Conservation (phyloP, 176 grass and related monocot genomes). For the Oryza glaberrima region DNA sequence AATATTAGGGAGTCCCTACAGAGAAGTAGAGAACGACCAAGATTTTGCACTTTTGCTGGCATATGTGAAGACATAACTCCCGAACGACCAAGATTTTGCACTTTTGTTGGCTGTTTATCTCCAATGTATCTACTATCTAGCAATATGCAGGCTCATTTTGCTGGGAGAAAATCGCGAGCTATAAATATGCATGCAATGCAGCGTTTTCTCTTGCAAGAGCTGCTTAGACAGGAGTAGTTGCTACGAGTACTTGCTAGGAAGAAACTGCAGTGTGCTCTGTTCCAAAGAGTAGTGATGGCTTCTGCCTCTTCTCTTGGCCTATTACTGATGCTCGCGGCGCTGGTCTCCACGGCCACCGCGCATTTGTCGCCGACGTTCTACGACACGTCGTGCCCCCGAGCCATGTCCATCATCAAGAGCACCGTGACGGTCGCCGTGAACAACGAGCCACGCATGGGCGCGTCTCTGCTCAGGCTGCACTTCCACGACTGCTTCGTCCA, state of each 20-base stretch:
- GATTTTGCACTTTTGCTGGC: not conserved
- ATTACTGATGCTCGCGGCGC: constrained; percentile 8
- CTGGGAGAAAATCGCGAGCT: not conserved
- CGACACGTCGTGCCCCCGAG: constrained; percentile 52
- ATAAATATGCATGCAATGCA: constrained; percentile 34
- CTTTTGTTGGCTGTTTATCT: not conserved
- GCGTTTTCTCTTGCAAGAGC: not conserved
- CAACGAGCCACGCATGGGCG: constrained; percentile 55
- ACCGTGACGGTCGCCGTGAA: constrained; percentile 48
- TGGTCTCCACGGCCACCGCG: constrained; percentile 47
- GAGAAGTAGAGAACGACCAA: not conserved
- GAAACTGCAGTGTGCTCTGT: not conserved
- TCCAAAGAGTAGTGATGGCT: constrained; percentile 17
- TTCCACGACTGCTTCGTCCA: constrained; percentile 91
- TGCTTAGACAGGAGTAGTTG: not conserved
- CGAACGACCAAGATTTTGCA: not conserved
- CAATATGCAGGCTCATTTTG: not conserved
- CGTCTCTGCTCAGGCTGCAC: constrained; percentile 62
- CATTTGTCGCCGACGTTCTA: constrained; percentile 76
- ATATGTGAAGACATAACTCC: not conserved
- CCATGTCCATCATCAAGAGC: constrained; percentile 56
- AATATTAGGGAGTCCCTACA: not conserved
- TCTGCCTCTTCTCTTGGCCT: not conserved
- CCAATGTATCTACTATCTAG: too few relatives aligned
- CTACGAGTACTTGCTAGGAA: not conserved